Evolutionary conservation across 306 rosid genomes (phyloP), one percentile per base, ranked within the genome.

Genomic region (Boehmeria nivea): DNA sequence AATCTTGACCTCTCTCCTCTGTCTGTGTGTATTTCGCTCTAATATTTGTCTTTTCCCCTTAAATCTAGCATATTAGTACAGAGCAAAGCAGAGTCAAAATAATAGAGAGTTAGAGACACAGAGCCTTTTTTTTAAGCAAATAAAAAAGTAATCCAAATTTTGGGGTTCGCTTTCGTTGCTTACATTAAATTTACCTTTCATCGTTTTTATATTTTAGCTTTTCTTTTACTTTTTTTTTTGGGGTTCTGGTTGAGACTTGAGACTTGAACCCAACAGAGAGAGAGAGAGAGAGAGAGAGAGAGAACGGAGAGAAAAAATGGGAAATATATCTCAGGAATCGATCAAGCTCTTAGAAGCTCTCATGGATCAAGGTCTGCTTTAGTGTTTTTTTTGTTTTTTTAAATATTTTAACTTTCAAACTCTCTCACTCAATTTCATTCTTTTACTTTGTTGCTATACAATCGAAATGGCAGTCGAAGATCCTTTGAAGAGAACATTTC

Each of bases 251-350:
- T 6, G 5, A n/a, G 16, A 14, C 16, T 40, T 40, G 16, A 40
- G 45, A 12, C 45, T 40, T 14, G 45, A 40, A 40, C 45, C 15
- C 45, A 31, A 1, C 2, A 8, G 23, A n/a, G n/a, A n/a, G n/a
- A 7, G 13, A 45, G 49, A 16, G 49, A 42, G 46, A 42, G 23
- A 16, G 21, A 44, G 34, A 31, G 42, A 20, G 36, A 33, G 42
- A 50, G 13, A 19, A 36, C 43, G n/a, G 14, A 13, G 16, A 26
- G 20, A 52, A 49, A 31, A 68, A 71, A 89, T 90, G 90, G 95
- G 76, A 64, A 54, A 65, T 56, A 80, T 57, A 74, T 76, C 94
- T 61, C 88, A 81, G 76, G 94, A 90, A 60, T 89, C 86, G 59
- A 67, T 80, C 68, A 70, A 52, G 67, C 80, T 83, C 58, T 73